phyloP scores from a whole-genome alignment of 148 eudicot genomes.

The Beta vulgaris region DNA sequence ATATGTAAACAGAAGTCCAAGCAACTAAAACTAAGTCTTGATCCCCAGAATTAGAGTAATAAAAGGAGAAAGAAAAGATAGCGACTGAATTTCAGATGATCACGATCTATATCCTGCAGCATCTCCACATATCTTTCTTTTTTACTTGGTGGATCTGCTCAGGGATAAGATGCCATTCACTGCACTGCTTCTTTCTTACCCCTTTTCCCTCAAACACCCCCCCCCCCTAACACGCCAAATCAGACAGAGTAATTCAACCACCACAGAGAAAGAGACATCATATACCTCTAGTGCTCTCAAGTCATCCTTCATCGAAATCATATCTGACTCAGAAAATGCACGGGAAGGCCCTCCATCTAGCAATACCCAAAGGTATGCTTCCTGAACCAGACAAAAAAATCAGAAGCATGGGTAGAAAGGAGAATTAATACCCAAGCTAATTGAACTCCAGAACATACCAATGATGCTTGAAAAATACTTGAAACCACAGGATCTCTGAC shows the following conservation, averaged over 20 bases:
- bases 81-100: background rate
- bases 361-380: constrained; percentile 86
- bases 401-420: constrained; percentile 16
- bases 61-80: background rate
- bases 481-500: constrained; percentile 66
- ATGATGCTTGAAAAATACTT: constrained; percentile 66
- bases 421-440: background rate
- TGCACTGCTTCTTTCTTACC: background rate
- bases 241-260: background rate
- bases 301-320: constrained; percentile 75
- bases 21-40: background rate
- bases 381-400: constrained; percentile 45
- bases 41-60: background rate
- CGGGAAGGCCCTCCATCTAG: constrained; percentile 96
- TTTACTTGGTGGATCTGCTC: too few species aligned
- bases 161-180: background rate
- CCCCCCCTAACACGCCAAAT: background rate
- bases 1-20: background rate
- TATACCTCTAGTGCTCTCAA: constrained; percentile 63
- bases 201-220: too few species aligned
- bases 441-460: constrained; percentile 48
- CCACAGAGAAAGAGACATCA: background rate
- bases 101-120: background rate
- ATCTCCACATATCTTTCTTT: background rate
- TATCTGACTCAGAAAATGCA: constrained; percentile 73